Base-by-base conservation (phyloP, 495 filamentous ascomycete species). In the Aspergillus steynii region DNA sequence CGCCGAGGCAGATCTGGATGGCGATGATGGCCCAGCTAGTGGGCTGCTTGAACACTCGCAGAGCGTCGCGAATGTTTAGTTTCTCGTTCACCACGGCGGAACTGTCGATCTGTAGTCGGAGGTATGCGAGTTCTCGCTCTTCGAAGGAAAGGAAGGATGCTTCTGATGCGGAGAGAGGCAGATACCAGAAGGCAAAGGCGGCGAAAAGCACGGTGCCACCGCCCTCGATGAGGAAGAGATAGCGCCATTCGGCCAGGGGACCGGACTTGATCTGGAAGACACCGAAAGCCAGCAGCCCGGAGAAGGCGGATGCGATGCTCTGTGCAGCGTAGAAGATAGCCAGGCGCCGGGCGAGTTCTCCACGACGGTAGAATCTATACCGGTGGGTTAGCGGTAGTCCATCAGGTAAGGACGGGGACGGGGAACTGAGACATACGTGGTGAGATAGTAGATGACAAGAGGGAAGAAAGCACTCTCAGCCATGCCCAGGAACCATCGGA, bases 181-280 rank as follows among this genome's bases (percentile, higher is more conserved):
- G 77, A 59, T 89, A 91, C 67, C 81, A 86, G 64, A 81, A 87
- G 26, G 84, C 85, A 63, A 92, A 86, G 52, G 84, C 64, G 25
- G 85, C 74, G 72, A 89, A 89, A 34, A 82, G 54, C n/a, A 89
- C 72, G 0, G 89, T 90, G 60, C 78, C 79, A 4, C 73, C 65
- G 1, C 90, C 90, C 67, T 93, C 89, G 54, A 92, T 85, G 59
- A 92, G 71, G 70, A 93, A 93, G 5, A 92, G 81, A 70, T 90
- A 91, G 4, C 85, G 78, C 90, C 90, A 93, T 66, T 27, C 75
- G 37, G 58, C 88, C 60, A 55, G 71, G 57, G 50, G 75, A 55
- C 68, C 70, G 7, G 80, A 72, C n/a, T 86, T 58, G 69, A 91
- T 91, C 56, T 86, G 89, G 67, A 92, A 90, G 4, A 90, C 84